Evolutionary conservation across 768 basidiomycete species (phyloP), one percentile per base, ranked within the genome.

Genomic region (Rhizopogon vulgaris): DNA sequence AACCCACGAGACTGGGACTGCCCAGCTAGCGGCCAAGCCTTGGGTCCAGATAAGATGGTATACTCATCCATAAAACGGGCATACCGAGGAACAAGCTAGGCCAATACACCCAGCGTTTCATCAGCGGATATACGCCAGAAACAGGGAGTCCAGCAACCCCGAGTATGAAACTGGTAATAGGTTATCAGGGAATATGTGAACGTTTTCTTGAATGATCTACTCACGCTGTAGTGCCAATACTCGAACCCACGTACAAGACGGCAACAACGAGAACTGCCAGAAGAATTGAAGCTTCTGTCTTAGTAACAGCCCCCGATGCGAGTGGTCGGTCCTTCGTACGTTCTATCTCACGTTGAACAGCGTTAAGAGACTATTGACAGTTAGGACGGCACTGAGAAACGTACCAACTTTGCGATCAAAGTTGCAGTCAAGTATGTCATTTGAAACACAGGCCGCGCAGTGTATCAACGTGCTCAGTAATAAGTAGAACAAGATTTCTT

Each of bases 361-460:
- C n/a, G n/a, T n/a, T n/a, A n/a, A n/a, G n/a, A n/a, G 14, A 41
- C 25, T n/a, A 9, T 3, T 6, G 42, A 30, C 18, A 42, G 17
- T 18, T 2, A 27, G 52, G 28, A 6, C 27, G 2, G 28, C 28
- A 28, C n/a, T n/a, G n/a, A n/a, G n/a, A n/a, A n/a, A n/a, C n/a
- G n/a, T 43, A 77, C 79, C 77, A 30, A 30, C 10, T 39, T 72
- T 73, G 15, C 72, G 75, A 59, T 81, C 79, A 61, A 79, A 66
- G 27, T 76, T 57, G 12, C 75, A 68, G 60, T 81, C 78, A 48
- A 77, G 73, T 14, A 80, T 79, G 53, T 79, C 78, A 53, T 81
- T 80, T 34, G 78, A 63, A 2, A 78, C 78, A 56, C 78, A 78
- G 9, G 28, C 1, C 78, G 77, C 76, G 49, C 73, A 66, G 37